Percentiles rank a stretch among this genome's conserved stretches.
These are phyloP conservation scores for Venturiaceae sp. DNA, from an alignment of 2,329 filamentous ascomycete genomes.

Conservation along the genomic window DNA sequence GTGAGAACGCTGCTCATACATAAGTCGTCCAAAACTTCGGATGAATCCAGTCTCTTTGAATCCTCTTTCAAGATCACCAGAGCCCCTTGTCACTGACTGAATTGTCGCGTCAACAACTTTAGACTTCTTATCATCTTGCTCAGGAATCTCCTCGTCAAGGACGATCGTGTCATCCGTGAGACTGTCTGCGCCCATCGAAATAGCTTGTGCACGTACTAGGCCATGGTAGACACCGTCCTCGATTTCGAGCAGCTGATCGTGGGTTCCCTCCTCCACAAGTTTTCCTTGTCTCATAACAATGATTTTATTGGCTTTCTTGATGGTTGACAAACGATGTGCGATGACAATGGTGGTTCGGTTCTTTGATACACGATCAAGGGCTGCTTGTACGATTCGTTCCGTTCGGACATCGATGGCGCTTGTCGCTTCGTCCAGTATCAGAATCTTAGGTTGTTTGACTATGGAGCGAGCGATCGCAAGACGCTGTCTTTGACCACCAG, in stretches of 20 bases:
- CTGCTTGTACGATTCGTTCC: constrained; percentile 44
- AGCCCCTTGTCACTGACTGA: background rate
- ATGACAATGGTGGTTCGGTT: constrained; percentile 67
- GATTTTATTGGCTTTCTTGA: constrained; percentile 69
- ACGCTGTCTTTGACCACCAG: constrained; percentile 78
- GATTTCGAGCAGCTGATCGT: constrained; percentile 56
- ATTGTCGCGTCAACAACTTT: background rate
- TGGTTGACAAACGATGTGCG: constrained; percentile 66
- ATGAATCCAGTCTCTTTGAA: constrained; percentile 22
- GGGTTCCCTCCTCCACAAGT: constrained; percentile 65
- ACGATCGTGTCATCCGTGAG: constrained; percentile 12
- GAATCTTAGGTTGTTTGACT: constrained; percentile 53
- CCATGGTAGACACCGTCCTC: constrained; percentile 55
- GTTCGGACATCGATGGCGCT: constrained; percentile 52
- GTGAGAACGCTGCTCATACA: constrained; percentile 23
- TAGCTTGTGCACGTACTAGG: constrained; percentile 45
- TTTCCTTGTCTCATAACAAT: constrained; percentile 63
- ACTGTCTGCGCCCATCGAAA: constrained; percentile 18
- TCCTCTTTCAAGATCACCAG: constrained; percentile 6
- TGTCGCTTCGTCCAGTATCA: constrained; percentile 70
- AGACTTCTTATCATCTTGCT: constrained; percentile 12
- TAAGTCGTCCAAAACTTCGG: constrained; percentile 21
- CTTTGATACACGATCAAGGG: constrained; percentile 49
- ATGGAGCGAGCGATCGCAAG: constrained; percentile 67
- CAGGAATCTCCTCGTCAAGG: constrained; percentile 4